These are phyloP conservation scores for Funneliformis mosseae DNA, from an alignment of 192 early-diverging fungal species.

Conservation along the genomic window DNA sequence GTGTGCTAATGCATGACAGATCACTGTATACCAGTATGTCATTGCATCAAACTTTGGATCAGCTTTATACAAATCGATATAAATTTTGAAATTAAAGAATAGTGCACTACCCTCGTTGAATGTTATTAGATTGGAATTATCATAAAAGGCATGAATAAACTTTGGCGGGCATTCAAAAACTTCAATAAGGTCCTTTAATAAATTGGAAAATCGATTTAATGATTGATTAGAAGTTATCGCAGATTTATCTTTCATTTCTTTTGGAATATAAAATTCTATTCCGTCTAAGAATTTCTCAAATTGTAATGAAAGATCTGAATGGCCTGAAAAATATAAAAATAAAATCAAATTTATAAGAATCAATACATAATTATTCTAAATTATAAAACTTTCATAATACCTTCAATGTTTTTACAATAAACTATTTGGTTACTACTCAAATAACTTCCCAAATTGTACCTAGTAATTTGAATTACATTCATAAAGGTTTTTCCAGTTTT, in stretches of 20 bases:
- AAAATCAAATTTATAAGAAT: no score
- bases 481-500: no score
- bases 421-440: no score
- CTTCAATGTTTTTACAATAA: no score
- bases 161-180: constrained; percentile 65
- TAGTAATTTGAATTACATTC: no score
- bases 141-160: constrained; percentile 76
- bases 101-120: constrained; percentile 76
- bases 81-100: constrained; percentile 87
- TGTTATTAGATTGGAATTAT: constrained; percentile 73
- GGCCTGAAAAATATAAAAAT: no score
- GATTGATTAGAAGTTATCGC: constrained; percentile 41
- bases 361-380: no score
- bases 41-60: constrained; percentile 38
- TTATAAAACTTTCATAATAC: constrained; percentile 8
- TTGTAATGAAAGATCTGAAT: constrained; percentile 39
- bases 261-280: constrained; percentile 38
- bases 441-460: no score
- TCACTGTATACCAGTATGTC: constrained; percentile 84
- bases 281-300: constrained; percentile 44
- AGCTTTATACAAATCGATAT: constrained; percentile 63
- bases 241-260: constrained; percentile 40
- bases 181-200: constrained; percentile 46
- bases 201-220: constrained; percentile 43
- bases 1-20: constrained; percentile 84